phyloP scores from a whole-genome alignment of 2,329 filamentous ascomycete species.

The Colletotrichum gigasporum region DNA sequence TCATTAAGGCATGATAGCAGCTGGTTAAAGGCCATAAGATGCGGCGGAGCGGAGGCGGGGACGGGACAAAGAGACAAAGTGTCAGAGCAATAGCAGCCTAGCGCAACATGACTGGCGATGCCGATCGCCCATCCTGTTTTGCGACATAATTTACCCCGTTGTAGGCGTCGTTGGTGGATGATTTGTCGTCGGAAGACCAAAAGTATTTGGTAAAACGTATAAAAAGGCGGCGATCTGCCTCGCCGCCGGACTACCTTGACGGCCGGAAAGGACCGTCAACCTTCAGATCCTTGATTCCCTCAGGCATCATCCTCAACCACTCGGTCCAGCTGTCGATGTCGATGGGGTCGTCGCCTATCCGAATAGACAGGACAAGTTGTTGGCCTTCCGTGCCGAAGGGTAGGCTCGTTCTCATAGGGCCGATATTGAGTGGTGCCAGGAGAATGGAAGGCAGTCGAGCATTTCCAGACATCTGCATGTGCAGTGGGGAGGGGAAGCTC shows the following conservation, averaged over 20 bases:
- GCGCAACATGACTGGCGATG: too few species aligned
- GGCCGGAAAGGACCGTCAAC: slow-evolving; percentile 61
- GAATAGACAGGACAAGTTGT: slow-evolving; percentile 60
- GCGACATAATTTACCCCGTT: background rate
- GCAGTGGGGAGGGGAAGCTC: slow-evolving; percentile 63
- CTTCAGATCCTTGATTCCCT: slow-evolving; percentile 64
- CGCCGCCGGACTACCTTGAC: slow-evolving; percentile 40
- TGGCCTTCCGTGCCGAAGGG: slow-evolving; percentile 54
- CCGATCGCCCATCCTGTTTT: too few species aligned
- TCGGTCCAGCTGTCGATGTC: slow-evolving; percentile 65
- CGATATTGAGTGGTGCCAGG: slow-evolving; percentile 58
- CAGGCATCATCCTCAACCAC: slow-evolving; percentile 67
- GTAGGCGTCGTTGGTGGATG: background rate
- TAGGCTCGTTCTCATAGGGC: slow-evolving; percentile 47
- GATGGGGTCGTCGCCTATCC: slow-evolving; percentile 59
- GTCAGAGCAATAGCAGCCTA: too few species aligned
- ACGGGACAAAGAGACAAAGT: too few species aligned
- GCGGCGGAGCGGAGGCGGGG: too few species aligned
- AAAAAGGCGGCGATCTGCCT: background rate
- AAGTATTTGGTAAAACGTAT: slow-evolving; percentile 25
- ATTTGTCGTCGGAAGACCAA: background rate
- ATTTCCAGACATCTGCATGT: slow-evolving; percentile 65
- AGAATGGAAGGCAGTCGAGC: slow-evolving; percentile 65
- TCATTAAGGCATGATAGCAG: slow-evolving; percentile 11
- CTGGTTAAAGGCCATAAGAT: too few species aligned